Evolutionary conservation across 768 basidiomycete species (phyloP).

Genomic region (Phanerodontia chrysosporium): DNA sequence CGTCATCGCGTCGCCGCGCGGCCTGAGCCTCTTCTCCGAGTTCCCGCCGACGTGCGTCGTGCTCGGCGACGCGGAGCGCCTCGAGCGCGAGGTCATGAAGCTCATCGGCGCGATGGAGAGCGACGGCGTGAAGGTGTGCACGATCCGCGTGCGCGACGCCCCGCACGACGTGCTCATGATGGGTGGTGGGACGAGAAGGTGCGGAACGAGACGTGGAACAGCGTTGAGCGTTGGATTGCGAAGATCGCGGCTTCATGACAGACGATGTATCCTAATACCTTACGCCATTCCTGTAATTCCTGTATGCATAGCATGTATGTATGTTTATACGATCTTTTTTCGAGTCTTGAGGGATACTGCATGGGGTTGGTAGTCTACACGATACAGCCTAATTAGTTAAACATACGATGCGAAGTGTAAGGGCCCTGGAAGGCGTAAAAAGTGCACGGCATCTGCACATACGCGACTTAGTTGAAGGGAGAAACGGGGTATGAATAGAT

Average conservation of each 20-base stretch:
- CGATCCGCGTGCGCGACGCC: conserved; percentile 23
- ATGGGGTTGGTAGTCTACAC: neutral
- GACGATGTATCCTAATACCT: neutral
- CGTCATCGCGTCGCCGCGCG: conserved; percentile 26
- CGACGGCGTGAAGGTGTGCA: conserved; percentile 22
- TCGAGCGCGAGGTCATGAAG: conserved; percentile 43
- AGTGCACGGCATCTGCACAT: neutral
- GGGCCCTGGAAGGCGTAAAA: neutral
- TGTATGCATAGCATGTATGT: neutral
- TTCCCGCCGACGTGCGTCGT: conserved; percentile 44
- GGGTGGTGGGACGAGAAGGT: conserved; percentile 43
- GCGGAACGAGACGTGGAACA: conserved; percentile 34
- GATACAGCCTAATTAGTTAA: neutral
- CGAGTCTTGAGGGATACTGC: neutral
- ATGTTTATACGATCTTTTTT: neutral
- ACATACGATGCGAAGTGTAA: neutral
- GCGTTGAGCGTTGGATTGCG: conserved; percentile 32
- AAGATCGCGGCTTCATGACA: conserved; percentile 6
- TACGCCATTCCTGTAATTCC: neutral
- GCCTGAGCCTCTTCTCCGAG: conserved; percentile 38
- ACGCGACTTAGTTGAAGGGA: neutral
- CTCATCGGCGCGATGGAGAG: conserved; percentile 31
- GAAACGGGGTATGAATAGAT: neutral
- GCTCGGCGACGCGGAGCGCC: conserved; percentile 48
- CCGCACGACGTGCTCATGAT: conserved; percentile 45